A percentile compares a stretch with the other conserved stretches of the same genome.
Evolutionary conservation across 1,139 yeast species (phyloP).

Genomic region (Magnusiomyces magnusii): DNA sequence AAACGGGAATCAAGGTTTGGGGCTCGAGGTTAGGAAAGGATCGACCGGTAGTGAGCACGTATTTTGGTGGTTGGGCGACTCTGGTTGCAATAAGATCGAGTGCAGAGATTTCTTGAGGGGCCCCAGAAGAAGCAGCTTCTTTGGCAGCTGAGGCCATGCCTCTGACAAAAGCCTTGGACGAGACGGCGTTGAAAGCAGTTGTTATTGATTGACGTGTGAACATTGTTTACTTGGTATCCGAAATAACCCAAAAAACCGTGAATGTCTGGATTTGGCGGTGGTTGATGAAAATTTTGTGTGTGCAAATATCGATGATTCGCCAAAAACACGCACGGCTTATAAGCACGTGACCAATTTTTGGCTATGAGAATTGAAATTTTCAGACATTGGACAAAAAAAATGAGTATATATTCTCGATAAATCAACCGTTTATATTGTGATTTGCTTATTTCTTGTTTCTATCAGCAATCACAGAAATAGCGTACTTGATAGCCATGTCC

Average conservation of each 20-base stretch:
- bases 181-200: neutral
- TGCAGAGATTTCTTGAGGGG: neutral
- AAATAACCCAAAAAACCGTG: neutral
- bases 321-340: neutral
- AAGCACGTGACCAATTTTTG: neutral
- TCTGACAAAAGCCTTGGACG: neutral
- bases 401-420: constrained; percentile 6
- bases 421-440: neutral
- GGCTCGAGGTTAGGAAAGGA: constrained; percentile 90
- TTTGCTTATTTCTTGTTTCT: neutral
- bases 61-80: constrained; percentile 49
- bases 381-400: constrained; percentile 2
- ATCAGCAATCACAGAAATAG: constrained; percentile 1
- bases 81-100: constrained; percentile 3
- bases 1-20: constrained; percentile 62
- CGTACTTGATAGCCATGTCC: constrained; percentile 4
- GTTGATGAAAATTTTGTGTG: neutral
- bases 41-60: constrained; percentile 73
- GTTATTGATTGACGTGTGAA: constrained; percentile 1
- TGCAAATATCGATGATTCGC: neutral
- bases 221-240: neutral
- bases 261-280: neutral
- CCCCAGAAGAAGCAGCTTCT: neutral
- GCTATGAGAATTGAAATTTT: neutral
- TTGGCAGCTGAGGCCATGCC: constrained; percentile 1